These are phyloP conservation scores for Cladophialophora immunda DNA, from an alignment of 2,329 filamentous ascomycete genomes.

Conservation along the genomic window DNA sequence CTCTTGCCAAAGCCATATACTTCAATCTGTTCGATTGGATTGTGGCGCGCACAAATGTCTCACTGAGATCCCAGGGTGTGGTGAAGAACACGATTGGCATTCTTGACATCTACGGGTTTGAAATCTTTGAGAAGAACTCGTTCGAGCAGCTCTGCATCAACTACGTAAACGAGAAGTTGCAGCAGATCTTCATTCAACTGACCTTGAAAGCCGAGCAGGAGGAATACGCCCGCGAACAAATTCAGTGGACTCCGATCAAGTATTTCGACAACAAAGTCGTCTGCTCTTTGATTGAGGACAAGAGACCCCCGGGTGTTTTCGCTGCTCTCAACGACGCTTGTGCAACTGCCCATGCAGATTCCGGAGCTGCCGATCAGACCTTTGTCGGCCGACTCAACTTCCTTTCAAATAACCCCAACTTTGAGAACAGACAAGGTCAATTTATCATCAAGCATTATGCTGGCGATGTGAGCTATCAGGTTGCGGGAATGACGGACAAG, in stretches of 20 bases:
- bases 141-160: conserved; percentile 99
- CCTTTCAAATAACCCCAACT: conserved; percentile 85
- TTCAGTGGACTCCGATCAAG: conserved; percentile 98
- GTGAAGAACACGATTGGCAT: conserved; percentile 91
- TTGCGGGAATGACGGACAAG: conserved; percentile 98
- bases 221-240: conserved; percentile 94
- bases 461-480: conserved; percentile 92
- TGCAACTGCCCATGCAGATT: conserved; percentile 96
- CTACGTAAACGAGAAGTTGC: conserved; percentile 98
- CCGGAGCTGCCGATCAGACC: conserved; percentile 89
- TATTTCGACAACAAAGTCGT: conserved; percentile 99
- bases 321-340: conserved; percentile 97
- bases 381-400: conserved; percentile 94
- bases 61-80: conserved; percentile 78
- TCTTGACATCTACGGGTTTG: conserved; percentile 98
- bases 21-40: conserved; percentile 99
- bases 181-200: conserved; percentile 98
- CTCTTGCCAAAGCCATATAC: conserved; percentile 93
- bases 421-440: conserved; percentile 89
- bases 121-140: conserved; percentile 99
- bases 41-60: conserved; percentile 87
- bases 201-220: conserved; percentile 97
- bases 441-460: conserved; percentile 99
- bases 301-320: conserved; percentile 88
- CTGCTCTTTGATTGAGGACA: conserved; percentile 94